These are phyloP conservation scores for Calocybe indica DNA, from an alignment of 768 basidiomycete species.

Conservation along the genomic window DNA sequence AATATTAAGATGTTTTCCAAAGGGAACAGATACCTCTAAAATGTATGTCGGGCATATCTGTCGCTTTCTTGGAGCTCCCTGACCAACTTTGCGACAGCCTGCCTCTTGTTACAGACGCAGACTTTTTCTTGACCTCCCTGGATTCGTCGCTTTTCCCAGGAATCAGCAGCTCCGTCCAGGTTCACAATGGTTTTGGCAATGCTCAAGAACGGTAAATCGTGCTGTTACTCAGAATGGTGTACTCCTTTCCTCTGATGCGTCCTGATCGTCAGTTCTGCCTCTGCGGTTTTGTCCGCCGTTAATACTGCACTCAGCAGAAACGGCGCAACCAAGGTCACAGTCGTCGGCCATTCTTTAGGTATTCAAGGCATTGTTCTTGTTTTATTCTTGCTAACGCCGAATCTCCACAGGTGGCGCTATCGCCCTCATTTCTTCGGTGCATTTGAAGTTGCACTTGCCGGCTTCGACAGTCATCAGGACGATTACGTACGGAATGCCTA, in stretches of 20 bases:
- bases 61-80: not conserved
- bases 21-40: constrained; percentile 13
- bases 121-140: constrained; percentile 28
- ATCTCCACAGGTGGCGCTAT: constrained; percentile 13
- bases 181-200: constrained; percentile 40
- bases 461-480: constrained; percentile 12
- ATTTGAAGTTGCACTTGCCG: constrained; percentile 17
- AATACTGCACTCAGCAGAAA: constrained; percentile 28
- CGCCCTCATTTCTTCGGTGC: constrained; percentile 19
- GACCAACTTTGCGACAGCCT: constrained; percentile 7
- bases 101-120: constrained; percentile 32
- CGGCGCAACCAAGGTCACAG: constrained; percentile 29
- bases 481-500: constrained; percentile 16
- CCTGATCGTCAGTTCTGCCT: constrained; percentile 26
- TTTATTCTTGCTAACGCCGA: not conserved
- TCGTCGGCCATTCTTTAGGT: constrained; percentile 38
- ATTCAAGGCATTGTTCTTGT: not conserved
- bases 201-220: constrained; percentile 36
- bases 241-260: no score
- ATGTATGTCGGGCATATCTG: constrained; percentile 15
- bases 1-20: no score
- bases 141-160: constrained; percentile 45
- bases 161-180: constrained; percentile 30
- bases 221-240: no score
- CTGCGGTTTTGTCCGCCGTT: constrained; percentile 38